Conservation (phyloP, 805 yeast genomes). For the Candida yuanshanica region DNA sequence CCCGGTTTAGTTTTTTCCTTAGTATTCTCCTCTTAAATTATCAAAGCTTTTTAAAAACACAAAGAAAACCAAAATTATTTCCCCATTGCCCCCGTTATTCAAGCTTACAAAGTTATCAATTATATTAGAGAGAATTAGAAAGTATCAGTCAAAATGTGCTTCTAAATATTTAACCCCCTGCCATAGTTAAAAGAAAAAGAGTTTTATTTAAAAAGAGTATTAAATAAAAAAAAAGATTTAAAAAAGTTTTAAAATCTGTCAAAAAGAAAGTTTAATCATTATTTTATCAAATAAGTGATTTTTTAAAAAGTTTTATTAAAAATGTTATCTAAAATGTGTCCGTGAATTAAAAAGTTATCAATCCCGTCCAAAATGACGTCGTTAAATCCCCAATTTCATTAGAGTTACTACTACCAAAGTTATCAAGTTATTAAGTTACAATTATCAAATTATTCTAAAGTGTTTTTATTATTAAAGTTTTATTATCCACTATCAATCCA, state of each 20-base stretch:
- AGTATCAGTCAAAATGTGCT: conserved; percentile 19
- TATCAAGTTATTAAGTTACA: conserved; percentile 3
- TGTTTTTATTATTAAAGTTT: conserved; percentile 6
- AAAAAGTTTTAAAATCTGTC: conserved; percentile 5
- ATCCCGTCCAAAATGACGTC: conserved; percentile 25
- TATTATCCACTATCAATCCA: conserved; percentile 4
- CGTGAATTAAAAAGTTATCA: conserved; percentile 12
- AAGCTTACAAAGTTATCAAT: background rate
- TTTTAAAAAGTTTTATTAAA: background rate
- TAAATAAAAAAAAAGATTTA: conserved; percentile 10
- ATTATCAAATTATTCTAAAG: conserved; percentile 1
- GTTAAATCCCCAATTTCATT: conserved; percentile 6
- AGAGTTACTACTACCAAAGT: conserved; percentile 4
- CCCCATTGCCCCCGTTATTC: background rate
- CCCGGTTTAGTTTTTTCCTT: background rate
- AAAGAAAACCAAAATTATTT: background rate
- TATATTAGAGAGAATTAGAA: background rate
- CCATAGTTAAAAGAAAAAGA: conserved; percentile 3
- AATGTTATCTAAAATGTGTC: conserved; percentile 19
- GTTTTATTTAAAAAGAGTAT: conserved; percentile 1
- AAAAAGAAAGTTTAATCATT: conserved; percentile 8
- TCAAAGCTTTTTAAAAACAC: background rate
- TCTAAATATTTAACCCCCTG: conserved; percentile 18
- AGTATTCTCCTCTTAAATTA: background rate
- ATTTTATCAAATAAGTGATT: conserved; percentile 7